These are phyloP conservation scores for Globisporangium spinosum DNA, from an alignment of 352 stramenopile species.

Conservation along the genomic window DNA sequence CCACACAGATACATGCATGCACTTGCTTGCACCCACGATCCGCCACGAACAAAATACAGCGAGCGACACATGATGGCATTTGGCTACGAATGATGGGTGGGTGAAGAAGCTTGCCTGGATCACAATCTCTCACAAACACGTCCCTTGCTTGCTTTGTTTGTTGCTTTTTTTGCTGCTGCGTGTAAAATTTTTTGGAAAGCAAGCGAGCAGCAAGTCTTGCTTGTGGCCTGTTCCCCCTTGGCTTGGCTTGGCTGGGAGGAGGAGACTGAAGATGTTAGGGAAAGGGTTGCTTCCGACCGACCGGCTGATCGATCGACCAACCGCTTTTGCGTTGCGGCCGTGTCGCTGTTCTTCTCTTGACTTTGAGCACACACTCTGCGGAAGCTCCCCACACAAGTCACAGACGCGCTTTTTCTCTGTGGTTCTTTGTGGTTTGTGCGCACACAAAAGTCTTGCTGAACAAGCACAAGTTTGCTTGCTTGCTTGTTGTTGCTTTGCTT, in stretches of 20 bases:
- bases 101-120: background rate
- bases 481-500: background rate
- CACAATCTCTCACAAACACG: background rate
- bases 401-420: background rate
- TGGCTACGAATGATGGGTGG: background rate
- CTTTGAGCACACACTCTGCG: conserved; percentile 1
- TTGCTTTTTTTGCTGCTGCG: background rate
- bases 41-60: background rate
- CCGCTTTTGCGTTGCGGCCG: background rate
- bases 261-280: conserved; percentile 2
- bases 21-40: background rate
- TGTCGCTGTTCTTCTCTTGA: conserved; percentile 1
- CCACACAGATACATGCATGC: background rate
- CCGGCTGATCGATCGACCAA: background rate
- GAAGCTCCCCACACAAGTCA: background rate
- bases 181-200: background rate
- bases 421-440: background rate
- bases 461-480: background rate
- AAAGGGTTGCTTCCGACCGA: background rate
- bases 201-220: background rate
- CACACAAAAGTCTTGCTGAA: too few relatives aligned
- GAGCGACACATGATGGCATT: background rate
- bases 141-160: background rate
- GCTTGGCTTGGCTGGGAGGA: background rate
- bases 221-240: background rate